Percentiles rank a stretch among this genome's conserved stretches.
Conservation (phyloP, 2,329 filamentous ascomycete genomes). For the Orbilia brochopaga region DNA sequence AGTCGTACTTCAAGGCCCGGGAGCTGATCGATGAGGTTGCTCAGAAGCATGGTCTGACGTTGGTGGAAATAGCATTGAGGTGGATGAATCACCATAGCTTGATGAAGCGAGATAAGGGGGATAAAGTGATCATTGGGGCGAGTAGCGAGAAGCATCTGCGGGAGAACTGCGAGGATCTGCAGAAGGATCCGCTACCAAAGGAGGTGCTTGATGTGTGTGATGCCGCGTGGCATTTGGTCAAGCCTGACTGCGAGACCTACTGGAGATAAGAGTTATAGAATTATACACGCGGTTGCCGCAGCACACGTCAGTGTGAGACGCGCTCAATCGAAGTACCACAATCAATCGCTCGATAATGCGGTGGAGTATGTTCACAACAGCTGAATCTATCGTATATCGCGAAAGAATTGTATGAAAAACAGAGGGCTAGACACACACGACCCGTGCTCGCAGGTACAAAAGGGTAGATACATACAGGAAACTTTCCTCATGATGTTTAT, state of each 20-base stretch:
- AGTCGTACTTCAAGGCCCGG: constrained; percentile 71
- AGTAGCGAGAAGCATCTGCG: constrained; percentile 66
- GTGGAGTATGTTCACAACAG: neutral
- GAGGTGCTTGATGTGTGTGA: constrained; percentile 78
- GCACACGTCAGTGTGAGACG: no score
- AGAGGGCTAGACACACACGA: constrained; percentile 30
- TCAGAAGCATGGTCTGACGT: constrained; percentile 70
- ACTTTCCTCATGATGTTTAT: constrained; percentile 8
- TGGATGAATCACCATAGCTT: constrained; percentile 75
- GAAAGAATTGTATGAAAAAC: constrained; percentile 13
- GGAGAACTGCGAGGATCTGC: constrained; percentile 65
- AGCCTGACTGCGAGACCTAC: constrained; percentile 57
- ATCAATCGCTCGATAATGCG: neutral
- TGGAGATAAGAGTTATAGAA: constrained; percentile 28
- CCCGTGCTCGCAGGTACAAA: constrained; percentile 39
- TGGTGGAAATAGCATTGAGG: constrained; percentile 75
- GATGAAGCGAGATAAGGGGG: constrained; percentile 61
- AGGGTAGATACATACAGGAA: constrained; percentile 28
- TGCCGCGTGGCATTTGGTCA: constrained; percentile 75
- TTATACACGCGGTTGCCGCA: no score
- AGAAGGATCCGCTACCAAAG: constrained; percentile 75
- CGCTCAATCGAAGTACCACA: neutral
- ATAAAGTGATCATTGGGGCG: constrained; percentile 68
- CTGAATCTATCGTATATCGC: constrained; percentile 16
- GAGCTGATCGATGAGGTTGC: constrained; percentile 71